phyloP scores from a whole-genome alignment of 2,329 filamentous ascomycete genomes.

The Cryphonectria parasitica region DNA sequence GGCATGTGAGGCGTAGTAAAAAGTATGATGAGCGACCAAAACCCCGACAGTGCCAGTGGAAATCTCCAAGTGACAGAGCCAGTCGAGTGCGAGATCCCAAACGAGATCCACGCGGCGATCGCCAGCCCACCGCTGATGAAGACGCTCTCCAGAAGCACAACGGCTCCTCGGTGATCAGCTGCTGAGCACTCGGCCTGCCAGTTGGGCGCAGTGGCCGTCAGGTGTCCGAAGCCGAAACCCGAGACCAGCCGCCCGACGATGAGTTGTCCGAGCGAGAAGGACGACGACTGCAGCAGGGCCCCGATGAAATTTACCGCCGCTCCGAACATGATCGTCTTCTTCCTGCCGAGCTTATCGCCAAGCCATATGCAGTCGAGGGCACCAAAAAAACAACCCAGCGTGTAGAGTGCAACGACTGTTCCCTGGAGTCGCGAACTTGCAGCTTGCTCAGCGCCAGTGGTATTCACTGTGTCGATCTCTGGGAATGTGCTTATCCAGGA shows the following conservation, averaged over 20 bases:
- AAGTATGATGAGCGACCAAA: conserved; percentile 63
- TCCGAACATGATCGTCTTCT: conserved; percentile 46
- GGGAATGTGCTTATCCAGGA: conserved; percentile 14
- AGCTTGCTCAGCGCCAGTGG: conserved; percentile 3
- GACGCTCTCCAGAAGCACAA: conserved; percentile 64
- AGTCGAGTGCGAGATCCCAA: conserved; percentile 58
- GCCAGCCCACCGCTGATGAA: conserved; percentile 62
- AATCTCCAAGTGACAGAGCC: conserved; percentile 61
- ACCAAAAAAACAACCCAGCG: conserved; percentile 38
- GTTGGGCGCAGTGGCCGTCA: conserved; percentile 55
- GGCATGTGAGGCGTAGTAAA: conserved; percentile 51
- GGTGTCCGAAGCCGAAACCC: conserved; percentile 46
- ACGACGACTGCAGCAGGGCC: conserved; percentile 45
- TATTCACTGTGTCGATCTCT: conserved; percentile 6
- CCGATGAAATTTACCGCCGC: conserved; percentile 49
- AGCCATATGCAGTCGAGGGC: conserved; percentile 39
- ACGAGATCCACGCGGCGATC: conserved; percentile 64
- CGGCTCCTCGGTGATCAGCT: conserved; percentile 60
- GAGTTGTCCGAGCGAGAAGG: conserved; percentile 46
- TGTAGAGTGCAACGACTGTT: conserved; percentile 5
- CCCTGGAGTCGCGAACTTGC: conserved; percentile 12
- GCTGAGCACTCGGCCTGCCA: conserved; percentile 65
- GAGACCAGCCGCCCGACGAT: conserved; percentile 50
- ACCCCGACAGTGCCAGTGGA: conserved; percentile 60
- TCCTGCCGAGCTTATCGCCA: conserved; percentile 47